phyloP scores from a whole-genome alignment of 192 early-diverging fungal genomes.

The Phlyctochytrium arcticum region DNA sequence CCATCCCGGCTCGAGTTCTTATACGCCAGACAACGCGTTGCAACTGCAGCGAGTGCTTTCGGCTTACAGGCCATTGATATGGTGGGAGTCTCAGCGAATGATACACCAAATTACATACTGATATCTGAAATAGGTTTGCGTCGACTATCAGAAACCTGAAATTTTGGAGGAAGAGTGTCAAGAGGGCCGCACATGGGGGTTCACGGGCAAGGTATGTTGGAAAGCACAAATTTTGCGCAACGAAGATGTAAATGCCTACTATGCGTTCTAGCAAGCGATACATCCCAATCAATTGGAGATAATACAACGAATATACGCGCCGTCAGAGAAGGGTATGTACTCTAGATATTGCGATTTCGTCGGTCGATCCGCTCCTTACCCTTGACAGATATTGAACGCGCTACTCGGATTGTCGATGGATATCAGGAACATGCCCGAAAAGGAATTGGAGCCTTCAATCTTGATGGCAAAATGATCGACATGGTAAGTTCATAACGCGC shows the following conservation, averaged over 20 bases:
- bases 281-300: constrained; percentile 84
- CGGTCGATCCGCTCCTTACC: not conserved
- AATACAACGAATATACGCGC: constrained; percentile 77
- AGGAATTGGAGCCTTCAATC: constrained; percentile 85
- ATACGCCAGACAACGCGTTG: constrained; percentile 74
- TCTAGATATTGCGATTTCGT: not conserved
- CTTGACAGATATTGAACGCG: constrained; percentile 57
- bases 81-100: constrained; percentile 37
- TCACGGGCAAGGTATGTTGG: constrained; percentile 71
- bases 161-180: constrained; percentile 67
- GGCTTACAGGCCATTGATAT: constrained; percentile 91
- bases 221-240: not conserved
- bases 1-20: constrained; percentile 67
- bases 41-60: constrained; percentile 76
- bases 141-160: constrained; percentile 66
- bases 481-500: not conserved
- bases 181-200: constrained; percentile 88
- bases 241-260: not conserved
- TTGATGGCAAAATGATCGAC: constrained; percentile 88
- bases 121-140: constrained; percentile 52
- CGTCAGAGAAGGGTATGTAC: constrained; percentile 57
- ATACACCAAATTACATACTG: not conserved
- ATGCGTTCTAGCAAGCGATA: constrained; percentile 66
- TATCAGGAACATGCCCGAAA: constrained; percentile 58
- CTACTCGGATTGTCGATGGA: constrained; percentile 66